phyloP scores from a whole-genome alignment of 176 grass and related monocot species.

The Rhipidocladum racemiflorum region DNA sequence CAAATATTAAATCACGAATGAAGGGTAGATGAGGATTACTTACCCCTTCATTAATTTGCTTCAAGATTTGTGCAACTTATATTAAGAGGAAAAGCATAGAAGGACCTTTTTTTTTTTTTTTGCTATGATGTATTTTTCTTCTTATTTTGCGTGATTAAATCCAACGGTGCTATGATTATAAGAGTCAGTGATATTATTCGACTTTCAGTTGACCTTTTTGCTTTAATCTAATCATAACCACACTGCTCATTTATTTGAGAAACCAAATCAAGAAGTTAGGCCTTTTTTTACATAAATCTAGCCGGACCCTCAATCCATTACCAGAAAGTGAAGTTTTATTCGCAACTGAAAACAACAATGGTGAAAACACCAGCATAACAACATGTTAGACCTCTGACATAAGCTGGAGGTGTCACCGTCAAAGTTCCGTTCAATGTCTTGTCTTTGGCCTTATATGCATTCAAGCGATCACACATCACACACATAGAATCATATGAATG shows the following conservation, averaged over 20 bases:
- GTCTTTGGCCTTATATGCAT: neutral
- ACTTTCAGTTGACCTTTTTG: neutral
- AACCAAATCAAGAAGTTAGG: neutral
- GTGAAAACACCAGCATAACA: conserved; percentile 36
- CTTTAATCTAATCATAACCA: neutral
- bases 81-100: too few species aligned
- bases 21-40: too few species aligned
- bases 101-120: neutral
- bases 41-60: too few species aligned
- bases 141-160: neutral
- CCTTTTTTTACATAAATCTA: neutral
- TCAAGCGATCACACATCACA: neutral
- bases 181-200: neutral
- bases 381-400: conserved; percentile 5
- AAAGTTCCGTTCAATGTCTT: conserved; percentile 4
- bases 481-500: neutral
- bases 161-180: neutral
- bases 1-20: too few species aligned
- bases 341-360: conserved; percentile 5
- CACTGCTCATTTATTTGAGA: neutral
- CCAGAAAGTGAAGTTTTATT: conserved; percentile 24
- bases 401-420: conserved; percentile 25
- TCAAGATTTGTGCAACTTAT: too few species aligned
- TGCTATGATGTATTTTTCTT: neutral
- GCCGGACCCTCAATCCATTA: neutral